phyloP scores from a whole-genome alignment of 768 basidiomycete species.

The Hericium coralloides region DNA sequence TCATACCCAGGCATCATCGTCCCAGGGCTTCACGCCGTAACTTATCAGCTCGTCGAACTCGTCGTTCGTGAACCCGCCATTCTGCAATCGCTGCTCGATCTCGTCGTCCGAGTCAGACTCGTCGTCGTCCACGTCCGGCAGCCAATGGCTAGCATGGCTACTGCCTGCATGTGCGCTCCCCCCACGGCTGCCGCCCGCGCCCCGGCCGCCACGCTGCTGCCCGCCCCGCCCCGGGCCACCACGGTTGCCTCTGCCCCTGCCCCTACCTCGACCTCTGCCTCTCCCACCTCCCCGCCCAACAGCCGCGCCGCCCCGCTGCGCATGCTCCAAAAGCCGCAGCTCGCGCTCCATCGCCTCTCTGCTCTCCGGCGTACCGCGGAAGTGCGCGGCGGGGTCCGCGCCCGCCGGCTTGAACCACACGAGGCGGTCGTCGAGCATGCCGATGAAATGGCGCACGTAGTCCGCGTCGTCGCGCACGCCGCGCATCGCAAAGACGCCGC shows the following conservation, averaged over 20 bases:
- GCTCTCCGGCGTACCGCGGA: no score
- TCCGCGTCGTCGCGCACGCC: background rate
- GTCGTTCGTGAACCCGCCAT: constrained; percentile 26
- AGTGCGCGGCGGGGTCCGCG: no score
- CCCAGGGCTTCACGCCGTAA: constrained; percentile 37
- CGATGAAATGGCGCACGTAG: constrained; percentile 1
- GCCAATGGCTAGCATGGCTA: no score
- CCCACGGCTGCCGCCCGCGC: no score
- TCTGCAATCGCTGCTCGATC: constrained; percentile 15
- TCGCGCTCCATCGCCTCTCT: no score
- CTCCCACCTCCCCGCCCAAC: no score
- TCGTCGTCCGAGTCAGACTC: constrained; percentile 2
- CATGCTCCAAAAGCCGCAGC: no score
- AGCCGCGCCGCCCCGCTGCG: no score
- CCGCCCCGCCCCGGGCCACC: no score
- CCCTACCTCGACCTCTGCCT: background rate
- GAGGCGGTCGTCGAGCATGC: constrained; percentile 1
- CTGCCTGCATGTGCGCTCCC: no score
- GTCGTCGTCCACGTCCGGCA: background rate
- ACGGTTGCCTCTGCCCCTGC: no score
- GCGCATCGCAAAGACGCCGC: background rate
- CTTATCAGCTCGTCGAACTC: constrained; percentile 26
- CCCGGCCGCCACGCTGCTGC: no score
- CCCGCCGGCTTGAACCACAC: background rate
- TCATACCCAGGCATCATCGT: constrained; percentile 33